Base-by-base conservation (phyloP, 352 stramenopile species). In the Globisporangium cystogenes region DNA sequence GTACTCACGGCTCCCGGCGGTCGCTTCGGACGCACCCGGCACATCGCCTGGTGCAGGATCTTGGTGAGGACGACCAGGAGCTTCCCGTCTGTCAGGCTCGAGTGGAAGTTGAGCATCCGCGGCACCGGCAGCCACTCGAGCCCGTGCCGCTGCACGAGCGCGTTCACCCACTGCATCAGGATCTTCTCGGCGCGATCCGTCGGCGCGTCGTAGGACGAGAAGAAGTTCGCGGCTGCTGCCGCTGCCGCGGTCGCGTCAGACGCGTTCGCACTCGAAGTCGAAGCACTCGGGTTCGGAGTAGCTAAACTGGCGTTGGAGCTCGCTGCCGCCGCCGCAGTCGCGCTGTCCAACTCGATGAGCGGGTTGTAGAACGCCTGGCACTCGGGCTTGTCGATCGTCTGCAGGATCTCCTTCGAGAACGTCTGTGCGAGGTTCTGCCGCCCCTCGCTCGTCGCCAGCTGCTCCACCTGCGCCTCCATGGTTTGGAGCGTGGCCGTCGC, bases 91-190 rank as follows among this genome's bases (percentile, higher is more conserved):
- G 50, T 70, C 31, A 92, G 51, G 37, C 80, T 90, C 8, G 76
- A 71, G 60, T 82, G 65, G 41, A 88, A 88, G 40, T 92, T 88
- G 50, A 68, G 62, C 53, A 92, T 83, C 16, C 64, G 65, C 1
- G 72, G 59, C 4, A 64, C 61, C 5, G 51, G 31, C 24, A 91
- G 35, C 78, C 81, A 89, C 15, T 89, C 78, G 12, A 54, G 33
- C 3, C 67, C 59, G 44, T 81, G 68, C 52, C 59, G 59, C 15
- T 72, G 68, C 24, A 88, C 40, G 15, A 91, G 51, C 24, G 60
- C 65, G 53, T 91, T 91, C 41, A 76, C 78, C 81, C 81, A 91
- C 56, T 91, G 78, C 31, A 81, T 80, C 11, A 91, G 40, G 55
- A 91, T 86, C 31, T 67, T 72, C 48, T 91, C 81, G 0, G 81